phyloP scores from a whole-genome alignment of 2,329 filamentous ascomycete species.

The Juglanconis juglandina region DNA sequence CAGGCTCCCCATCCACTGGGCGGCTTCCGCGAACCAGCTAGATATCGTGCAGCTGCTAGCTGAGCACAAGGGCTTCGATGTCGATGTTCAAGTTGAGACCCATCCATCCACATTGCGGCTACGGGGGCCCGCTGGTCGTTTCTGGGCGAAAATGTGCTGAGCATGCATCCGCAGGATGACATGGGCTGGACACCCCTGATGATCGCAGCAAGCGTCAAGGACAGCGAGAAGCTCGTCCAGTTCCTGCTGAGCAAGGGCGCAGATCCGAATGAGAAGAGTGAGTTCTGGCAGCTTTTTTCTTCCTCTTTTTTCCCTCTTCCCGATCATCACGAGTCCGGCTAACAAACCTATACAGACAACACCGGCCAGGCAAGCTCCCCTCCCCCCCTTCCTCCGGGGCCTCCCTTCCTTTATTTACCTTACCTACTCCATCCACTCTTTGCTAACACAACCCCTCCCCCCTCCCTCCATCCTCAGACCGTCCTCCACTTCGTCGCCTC shows the following conservation, averaged over 20 bases:
- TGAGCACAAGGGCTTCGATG: conserved; percentile 71
- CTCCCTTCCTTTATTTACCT: not conserved
- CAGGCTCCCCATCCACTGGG: conserved; percentile 91
- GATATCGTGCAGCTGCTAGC: conserved; percentile 72
- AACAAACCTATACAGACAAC: conserved; percentile 45
- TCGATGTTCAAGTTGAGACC: conserved; percentile 66
- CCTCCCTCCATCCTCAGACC: conserved; percentile 52
- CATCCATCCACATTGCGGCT: not conserved
- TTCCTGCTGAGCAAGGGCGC: conserved; percentile 67
- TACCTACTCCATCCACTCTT: not conserved
- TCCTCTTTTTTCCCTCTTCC: not conserved
- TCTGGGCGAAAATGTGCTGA: not conserved
- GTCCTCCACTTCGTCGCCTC: conserved; percentile 89
- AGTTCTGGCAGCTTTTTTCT: conserved; percentile 13
- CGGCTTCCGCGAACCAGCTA: conserved; percentile 75
- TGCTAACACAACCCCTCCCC: not conserved
- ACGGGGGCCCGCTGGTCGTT: not conserved
- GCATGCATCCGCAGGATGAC: conserved; percentile 52
- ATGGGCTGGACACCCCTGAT: conserved; percentile 81
- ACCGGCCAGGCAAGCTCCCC: conserved; percentile 54
- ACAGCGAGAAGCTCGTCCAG: conserved; percentile 65
- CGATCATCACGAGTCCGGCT: conserved; percentile 4
- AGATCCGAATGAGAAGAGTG: conserved; percentile 71
- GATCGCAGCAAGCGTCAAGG: conserved; percentile 74
- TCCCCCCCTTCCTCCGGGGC: not conserved